Evolutionary conservation across 1,284 basidiomycete species (phyloP), one percentile per base, ranked within the genome.

Genomic region (Peniophora sp.): DNA sequence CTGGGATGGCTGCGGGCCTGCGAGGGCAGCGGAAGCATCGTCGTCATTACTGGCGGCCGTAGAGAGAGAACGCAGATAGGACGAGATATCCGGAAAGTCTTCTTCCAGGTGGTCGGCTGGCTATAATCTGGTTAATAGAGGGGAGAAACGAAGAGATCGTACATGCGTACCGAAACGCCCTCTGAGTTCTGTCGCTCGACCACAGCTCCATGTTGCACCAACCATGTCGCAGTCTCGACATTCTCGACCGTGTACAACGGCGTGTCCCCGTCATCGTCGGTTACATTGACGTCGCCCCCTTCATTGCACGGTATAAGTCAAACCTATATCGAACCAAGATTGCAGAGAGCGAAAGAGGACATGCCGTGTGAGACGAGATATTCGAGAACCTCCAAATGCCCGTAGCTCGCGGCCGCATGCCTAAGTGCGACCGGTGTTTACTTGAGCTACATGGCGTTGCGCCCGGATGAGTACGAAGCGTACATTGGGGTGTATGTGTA

Each of bases 371-470:
- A 75, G 53, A 93, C 72, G 51, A 97, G 80, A 69, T 91, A 95
- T 24, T 81, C 76, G 20, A 97, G 72, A 44, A 95, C 68, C 38
- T 85, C 69, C 16, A 87, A 62, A 49, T 93, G 92, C 10, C 81
- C 89, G 65, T 95, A 97, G 0, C 92, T 96, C 0, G 92, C 92
- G 6, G 93, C 92, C n/a, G 93, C 94, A 68, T 97, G 93, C 83
- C 86, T 88, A 17, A 27, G 25, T 25, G 44, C 36, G 10, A 8
- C 22, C 25, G 27, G 12, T 32, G 27, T 32, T 12, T 32, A 43
- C 24, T 25, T 51, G 53, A 52, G 46, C 27, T 49, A 19, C 24
- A 17, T 34, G 10, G 3, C 11, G 44, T 56, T 17, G 48, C 34
- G 50, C 50, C 46, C 43, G 52, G 50, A 45, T 49, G 52, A 52